Conservation (phyloP, 768 basidiomycete genomes). For the Psilocybe cyanescens region DNA sequence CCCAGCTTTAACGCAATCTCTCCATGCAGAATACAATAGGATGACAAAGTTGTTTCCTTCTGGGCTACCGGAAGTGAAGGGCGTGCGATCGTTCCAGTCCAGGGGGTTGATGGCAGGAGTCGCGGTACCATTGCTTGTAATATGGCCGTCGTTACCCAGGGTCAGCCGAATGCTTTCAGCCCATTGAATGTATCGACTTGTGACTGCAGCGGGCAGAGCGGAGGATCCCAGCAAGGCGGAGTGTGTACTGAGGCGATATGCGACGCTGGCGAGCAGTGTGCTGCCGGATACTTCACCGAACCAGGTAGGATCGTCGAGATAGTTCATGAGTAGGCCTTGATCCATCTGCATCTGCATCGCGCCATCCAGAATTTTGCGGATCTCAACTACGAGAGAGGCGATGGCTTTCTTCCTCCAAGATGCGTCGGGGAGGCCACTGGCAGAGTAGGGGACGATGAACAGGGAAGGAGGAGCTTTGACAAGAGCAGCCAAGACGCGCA, state of each 20-base stretch:
- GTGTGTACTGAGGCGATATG: conserved; percentile 35
- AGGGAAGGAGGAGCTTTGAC: conserved; percentile 40
- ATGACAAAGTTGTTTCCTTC: conserved; percentile 43
- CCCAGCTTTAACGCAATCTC: conserved; percentile 35
- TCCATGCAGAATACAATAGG: conserved; percentile 42
- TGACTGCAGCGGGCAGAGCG: conserved; percentile 1
- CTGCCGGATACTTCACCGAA: conserved; percentile 44
- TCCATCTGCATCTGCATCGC: conserved; percentile 30
- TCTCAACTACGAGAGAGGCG: conserved; percentile 27
- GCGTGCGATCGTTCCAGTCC: conserved; percentile 31
- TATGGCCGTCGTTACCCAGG: conserved; percentile 28
- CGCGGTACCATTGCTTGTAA: conserved; percentile 33
- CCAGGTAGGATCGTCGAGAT: conserved; percentile 34
- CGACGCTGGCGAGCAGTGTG: conserved; percentile 36
- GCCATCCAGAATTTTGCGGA: conserved; percentile 41
- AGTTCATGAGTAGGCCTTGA: conserved; percentile 38
- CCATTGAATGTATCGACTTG: conserved; percentile 23
- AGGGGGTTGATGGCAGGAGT: conserved; percentile 43
- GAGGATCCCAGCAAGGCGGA: conserved; percentile 3
- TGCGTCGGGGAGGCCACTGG: not conserved
- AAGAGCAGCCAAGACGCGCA: conserved; percentile 57
- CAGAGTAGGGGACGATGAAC: conserved; percentile 19
- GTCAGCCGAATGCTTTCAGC: conserved; percentile 30
- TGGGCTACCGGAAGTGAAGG: conserved; percentile 39
- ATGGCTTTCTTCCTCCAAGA: conserved; percentile 29